A percentile compares a stretch with the other conserved stretches of the same genome.
These are phyloP conservation scores for Citrus medica DNA, from an alignment of 345 rosid species.

Conservation along the genomic window DNA sequence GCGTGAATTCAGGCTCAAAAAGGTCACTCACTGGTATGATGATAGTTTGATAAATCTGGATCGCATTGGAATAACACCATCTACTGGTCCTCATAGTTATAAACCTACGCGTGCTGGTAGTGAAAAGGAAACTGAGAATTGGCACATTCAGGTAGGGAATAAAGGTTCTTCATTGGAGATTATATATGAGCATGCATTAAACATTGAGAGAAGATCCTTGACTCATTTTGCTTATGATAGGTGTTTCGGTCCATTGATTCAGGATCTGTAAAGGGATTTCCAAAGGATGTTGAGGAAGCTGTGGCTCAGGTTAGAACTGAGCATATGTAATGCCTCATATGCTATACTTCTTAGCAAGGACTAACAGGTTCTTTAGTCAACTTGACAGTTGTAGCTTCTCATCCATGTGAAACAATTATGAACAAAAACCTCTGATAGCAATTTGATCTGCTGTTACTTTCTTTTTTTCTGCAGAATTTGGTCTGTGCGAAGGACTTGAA, in stretches of 20 bases:
- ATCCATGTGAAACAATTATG: not conserved
- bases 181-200: not conserved
- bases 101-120: conserved; percentile 23
- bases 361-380: not conserved
- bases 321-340: not conserved
- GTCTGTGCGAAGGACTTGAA: conserved; percentile 60
- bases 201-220: not conserved
- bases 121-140: conserved; percentile 57
- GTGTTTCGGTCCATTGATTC: conserved; percentile 77
- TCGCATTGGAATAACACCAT: conserved; percentile 50
- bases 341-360: not conserved
- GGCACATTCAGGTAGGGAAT: conserved; percentile 64
- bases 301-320: conserved; percentile 41
- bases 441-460: not conserved
- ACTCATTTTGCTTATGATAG: conserved; percentile 19
- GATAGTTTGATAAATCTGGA: conserved; percentile 57
- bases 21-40: conserved; percentile 45
- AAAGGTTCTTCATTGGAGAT: not conserved
- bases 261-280: conserved; percentile 70
- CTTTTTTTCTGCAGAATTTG: conserved; percentile 40
- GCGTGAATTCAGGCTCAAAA: conserved; percentile 51
- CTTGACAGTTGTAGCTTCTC: not conserved
- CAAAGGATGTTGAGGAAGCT: conserved; percentile 46
- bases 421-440: not conserved
- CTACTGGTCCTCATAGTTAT: conserved; percentile 39